These are phyloP conservation scores for Aspergillus floridensis DNA, from an alignment of 2,329 filamentous ascomycete species.

Conservation along the genomic window DNA sequence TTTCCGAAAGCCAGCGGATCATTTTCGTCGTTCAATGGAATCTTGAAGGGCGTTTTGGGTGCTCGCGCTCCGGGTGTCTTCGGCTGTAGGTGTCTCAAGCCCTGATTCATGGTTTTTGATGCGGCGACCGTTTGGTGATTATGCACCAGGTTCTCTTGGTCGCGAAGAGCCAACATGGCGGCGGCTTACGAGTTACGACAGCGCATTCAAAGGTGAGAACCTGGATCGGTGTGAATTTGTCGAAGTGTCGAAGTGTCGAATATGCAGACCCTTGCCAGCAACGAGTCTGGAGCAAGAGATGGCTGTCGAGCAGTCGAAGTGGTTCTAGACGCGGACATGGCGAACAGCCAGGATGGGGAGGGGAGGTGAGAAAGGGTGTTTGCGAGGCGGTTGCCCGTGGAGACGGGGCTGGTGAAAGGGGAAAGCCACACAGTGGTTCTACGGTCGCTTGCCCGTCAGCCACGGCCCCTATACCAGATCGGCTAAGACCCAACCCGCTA, in stretches of 20 bases:
- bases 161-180: conserved; percentile 72
- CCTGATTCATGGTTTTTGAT: conserved; percentile 69
- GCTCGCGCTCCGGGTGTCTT: conserved; percentile 76
- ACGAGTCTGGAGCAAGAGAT: not conserved
- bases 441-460: not conserved
- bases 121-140: conserved; percentile 68
- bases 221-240: not conserved
- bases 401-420: conserved; percentile 27
- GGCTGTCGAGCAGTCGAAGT: conserved; percentile 4
- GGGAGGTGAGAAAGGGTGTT: conserved; percentile 15
- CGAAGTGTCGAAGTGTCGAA: conserved; percentile 1
- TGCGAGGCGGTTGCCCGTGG: conserved; percentile 40
- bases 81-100: conserved; percentile 58
- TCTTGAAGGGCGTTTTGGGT: conserved; percentile 78
- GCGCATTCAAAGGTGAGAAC: conserved; percentile 19
- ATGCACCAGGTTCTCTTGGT: conserved; percentile 85
- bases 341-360: conserved; percentile 7
- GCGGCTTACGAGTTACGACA: conserved; percentile 16
- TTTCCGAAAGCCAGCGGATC: conserved; percentile 60
- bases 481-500: conserved; percentile 6
- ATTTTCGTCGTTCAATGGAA: conserved; percentile 83
- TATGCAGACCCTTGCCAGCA: conserved; percentile 3
- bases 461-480: conserved; percentile 6
- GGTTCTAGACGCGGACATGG: conserved; percentile 23
- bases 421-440: not conserved